Percentiles rank a stretch among this genome's conserved stretches.
Evolutionary conservation across 2,329 filamentous ascomycete genomes (phyloP).

Genomic region (Truncatella angustata): DNA sequence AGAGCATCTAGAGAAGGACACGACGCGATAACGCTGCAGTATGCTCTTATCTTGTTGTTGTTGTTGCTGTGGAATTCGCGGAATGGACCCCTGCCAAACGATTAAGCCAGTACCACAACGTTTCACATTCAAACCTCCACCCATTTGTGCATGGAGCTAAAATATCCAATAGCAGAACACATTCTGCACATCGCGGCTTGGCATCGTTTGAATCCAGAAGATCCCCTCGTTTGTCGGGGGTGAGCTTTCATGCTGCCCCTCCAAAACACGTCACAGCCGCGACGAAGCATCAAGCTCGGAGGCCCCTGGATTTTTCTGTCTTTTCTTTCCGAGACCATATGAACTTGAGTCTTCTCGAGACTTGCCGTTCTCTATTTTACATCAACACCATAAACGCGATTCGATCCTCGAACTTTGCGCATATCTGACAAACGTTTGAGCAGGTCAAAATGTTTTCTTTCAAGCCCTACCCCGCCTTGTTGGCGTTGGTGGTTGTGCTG

Average conservation of each 20-base stretch:
- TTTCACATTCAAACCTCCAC: conserved; percentile 9
- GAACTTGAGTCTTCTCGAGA: neutral
- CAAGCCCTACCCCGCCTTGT: conserved; percentile 47
- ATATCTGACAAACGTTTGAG: conserved; percentile 8
- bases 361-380: neutral
- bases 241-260: conserved; percentile 9
- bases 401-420: neutral
- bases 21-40: too few relatives aligned
- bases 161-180: conserved; percentile 2
- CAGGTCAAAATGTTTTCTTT: conserved; percentile 44
- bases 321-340: neutral
- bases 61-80: too few relatives aligned
- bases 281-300: neutral
- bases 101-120: neutral
- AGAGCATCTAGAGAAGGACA: too few relatives aligned
- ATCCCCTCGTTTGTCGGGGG: conserved; percentile 9
- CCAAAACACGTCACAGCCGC: conserved; percentile 7
- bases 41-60: too few relatives aligned
- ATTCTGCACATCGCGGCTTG: conserved; percentile 7
- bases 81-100: too few relatives aligned
- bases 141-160: neutral
- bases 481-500: conserved; percentile 61
- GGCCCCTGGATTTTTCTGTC: neutral
- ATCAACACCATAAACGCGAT: neutral
- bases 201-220: conserved; percentile 9